Evolutionary conservation across 805 yeast species (phyloP).

Genomic region (Ogataea nitratoaversa): DNA sequence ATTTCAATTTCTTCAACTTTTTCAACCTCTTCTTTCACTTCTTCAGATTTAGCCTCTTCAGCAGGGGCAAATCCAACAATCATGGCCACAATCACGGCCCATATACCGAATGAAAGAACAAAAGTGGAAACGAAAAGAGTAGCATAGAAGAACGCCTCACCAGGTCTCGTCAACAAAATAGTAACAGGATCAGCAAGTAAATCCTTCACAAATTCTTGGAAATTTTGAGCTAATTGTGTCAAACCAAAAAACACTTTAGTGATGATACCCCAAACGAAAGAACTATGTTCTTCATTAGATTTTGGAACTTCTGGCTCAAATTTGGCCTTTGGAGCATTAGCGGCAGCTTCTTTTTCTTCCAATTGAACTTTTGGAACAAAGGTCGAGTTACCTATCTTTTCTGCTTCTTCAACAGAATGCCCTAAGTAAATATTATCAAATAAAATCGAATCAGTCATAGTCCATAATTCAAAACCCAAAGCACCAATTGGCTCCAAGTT

Average conservation of each 20-base stretch:
- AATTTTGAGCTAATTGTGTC: slow-evolving; percentile 22
- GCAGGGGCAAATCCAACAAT: slow-evolving; percentile 11
- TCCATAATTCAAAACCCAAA: slow-evolving; percentile 86
- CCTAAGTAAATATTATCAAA: slow-evolving; percentile 87
- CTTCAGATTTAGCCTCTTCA: slow-evolving; percentile 1
- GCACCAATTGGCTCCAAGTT: slow-evolving; percentile 69
- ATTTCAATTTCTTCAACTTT: slow-evolving; percentile 13
- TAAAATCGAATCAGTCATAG: slow-evolving; percentile 69
- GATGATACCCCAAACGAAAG: neutral
- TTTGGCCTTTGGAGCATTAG: slow-evolving; percentile 38
- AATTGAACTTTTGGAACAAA: slow-evolving; percentile 50
- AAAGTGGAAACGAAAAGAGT: slow-evolving; percentile 37
- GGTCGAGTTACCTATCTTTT: slow-evolving; percentile 72
- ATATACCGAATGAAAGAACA: slow-evolving; percentile 38
- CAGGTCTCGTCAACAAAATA: slow-evolving; percentile 43
- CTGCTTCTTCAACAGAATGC: slow-evolving; percentile 81
- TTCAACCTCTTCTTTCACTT: neutral
- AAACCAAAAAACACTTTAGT: slow-evolving; percentile 11
- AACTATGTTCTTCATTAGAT: neutral
- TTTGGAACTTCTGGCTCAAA: slow-evolving; percentile 37
- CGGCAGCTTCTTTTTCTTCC: slow-evolving; percentile 43
- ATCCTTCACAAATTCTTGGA: slow-evolving; percentile 32
- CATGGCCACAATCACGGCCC: slow-evolving; percentile 32
- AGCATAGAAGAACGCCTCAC: slow-evolving; percentile 46
- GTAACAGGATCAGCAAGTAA: slow-evolving; percentile 42